Evolutionary conservation across 306 rosid species (phyloP), one percentile per base, ranked within the genome.

Genomic region (Datisca glomerata): DNA sequence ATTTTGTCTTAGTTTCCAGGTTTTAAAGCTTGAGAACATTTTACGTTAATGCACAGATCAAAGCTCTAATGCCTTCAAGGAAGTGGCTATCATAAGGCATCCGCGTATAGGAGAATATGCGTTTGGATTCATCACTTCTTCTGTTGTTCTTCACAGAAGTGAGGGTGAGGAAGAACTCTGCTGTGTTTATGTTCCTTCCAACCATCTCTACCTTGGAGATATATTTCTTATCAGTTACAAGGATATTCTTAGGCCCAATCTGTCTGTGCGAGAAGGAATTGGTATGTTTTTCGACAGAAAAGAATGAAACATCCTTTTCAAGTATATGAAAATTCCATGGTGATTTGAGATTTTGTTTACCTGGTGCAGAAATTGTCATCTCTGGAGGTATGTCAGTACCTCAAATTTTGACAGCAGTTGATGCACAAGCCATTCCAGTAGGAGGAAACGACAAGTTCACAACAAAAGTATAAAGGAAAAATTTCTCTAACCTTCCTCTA

Each of bases 301-400:
- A 36, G 6, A 13, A 12, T 2, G 1, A 6, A 31, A 8, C 13
- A 8, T 31, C 31, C 4, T 25, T 8, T 25, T 25, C 4, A 25
- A 25, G 31, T 8, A 25, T 25, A 8, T 25, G 31, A 25, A 4
- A 25, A 25, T 4, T 25, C 36, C n/a, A n/a, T n/a, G n/a, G n/a
- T n/a, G 31, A 25, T 4, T 25, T 25, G 31, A 25, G 8, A 25
- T 25, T 25, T 25, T 25, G 31, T 25, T 25, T 25, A 25, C 4
- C 8, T 43, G 6, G 33, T 69, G 72, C 93, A 85, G 96, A 85
- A 69, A 80, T 85, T 28, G 80, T 85, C 15, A 87, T 85, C 66
- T 85, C 96, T 11, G 96, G 93, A 43, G 96, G 93, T 47, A 85
- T 85, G 96, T 68, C 96, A 12, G 76, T 85, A 93, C 96, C 96